Evolutionary conservation across 768 basidiomycete species (phyloP).

Genomic region (Cubamyces lactineus): DNA sequence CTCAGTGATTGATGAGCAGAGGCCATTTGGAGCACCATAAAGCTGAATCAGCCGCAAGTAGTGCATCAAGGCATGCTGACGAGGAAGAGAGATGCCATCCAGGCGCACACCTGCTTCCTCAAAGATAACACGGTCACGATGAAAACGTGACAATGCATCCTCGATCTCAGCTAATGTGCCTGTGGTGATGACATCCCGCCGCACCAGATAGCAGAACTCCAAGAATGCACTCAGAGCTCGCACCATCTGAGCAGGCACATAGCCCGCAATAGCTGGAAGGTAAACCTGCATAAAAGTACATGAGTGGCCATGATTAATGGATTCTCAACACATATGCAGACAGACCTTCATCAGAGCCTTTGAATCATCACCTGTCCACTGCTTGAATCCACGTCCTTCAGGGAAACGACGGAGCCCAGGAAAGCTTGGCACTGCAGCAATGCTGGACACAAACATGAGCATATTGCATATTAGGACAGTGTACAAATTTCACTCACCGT

Average conservation of each 20-base stretch:
- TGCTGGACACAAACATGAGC: neutral
- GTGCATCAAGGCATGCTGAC: constrained; percentile 27
- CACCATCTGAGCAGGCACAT: constrained; percentile 25
- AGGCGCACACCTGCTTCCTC: constrained; percentile 19
- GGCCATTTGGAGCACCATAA: constrained; percentile 32
- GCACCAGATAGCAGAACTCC: constrained; percentile 33
- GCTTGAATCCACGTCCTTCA: constrained; percentile 32
- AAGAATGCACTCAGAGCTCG: constrained; percentile 22
- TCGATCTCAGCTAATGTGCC: constrained; percentile 14
- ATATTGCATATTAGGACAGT: neutral
- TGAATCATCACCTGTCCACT: constrained; percentile 35
- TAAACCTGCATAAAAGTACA: constrained; percentile 23
- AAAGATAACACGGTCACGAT: constrained; percentile 23
- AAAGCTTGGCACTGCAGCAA: constrained; percentile 24
- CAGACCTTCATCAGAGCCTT: constrained; percentile 35
- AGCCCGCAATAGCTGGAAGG: constrained; percentile 27
- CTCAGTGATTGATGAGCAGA: constrained; percentile 35
- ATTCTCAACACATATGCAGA: neutral
- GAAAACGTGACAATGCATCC: constrained; percentile 21
- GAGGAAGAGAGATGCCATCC: constrained; percentile 29
- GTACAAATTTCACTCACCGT: constrained; percentile 4
- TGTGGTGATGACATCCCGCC: constrained; percentile 1
- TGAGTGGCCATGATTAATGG: neutral
- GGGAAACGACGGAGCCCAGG: constrained; percentile 27
- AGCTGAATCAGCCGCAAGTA: constrained; percentile 24